phyloP scores from a whole-genome alignment of 177 flowering plant genomes.

The Tripterygium wilfordii region DNA sequence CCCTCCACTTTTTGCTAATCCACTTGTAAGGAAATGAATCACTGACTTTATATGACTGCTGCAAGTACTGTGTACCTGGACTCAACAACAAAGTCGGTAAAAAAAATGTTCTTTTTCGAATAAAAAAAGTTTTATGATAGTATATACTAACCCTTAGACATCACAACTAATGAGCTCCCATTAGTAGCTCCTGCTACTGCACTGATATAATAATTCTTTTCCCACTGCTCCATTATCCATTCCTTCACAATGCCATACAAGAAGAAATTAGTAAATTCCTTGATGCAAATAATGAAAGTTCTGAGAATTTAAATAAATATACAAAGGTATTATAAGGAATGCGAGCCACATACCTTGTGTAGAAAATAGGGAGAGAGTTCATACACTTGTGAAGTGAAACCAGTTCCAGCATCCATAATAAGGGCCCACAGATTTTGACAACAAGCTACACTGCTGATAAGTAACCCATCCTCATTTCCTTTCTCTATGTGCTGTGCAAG shows the following conservation, averaged over 20 bases:
- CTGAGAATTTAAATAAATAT: no score
- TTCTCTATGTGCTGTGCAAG: constrained; percentile 56
- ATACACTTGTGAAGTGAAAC: constrained; percentile 50
- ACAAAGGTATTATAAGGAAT: no score
- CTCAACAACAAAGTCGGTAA: neutral
- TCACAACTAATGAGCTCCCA: constrained; percentile 66
- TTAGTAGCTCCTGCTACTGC: constrained; percentile 56
- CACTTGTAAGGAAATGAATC: constrained; percentile 72
- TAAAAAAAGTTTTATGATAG: no score
- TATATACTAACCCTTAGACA: constrained; percentile 62
- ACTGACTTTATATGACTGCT: constrained; percentile 73
- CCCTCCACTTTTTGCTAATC: constrained; percentile 78
- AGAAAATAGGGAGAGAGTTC: constrained; percentile 52
- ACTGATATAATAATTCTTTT: constrained; percentile 48
- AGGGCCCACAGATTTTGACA: constrained; percentile 59
- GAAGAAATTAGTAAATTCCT: neutral
- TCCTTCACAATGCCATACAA: constrained; percentile 38
- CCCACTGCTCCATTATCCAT: constrained; percentile 70
- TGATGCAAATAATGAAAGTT: neutral
- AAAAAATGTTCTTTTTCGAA: neutral
- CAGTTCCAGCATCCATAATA: constrained; percentile 76
- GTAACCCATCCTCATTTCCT: constrained; percentile 60
- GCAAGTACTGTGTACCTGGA: constrained; percentile 56
- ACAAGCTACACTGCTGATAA: constrained; percentile 58
- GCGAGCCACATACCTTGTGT: constrained; percentile 47